Percentiles rank a stretch among this genome's conserved stretches.
These are phyloP conservation scores for Candida albicans DNA, from an alignment of 1,139 yeast genomes.

Conservation along the genomic window DNA sequence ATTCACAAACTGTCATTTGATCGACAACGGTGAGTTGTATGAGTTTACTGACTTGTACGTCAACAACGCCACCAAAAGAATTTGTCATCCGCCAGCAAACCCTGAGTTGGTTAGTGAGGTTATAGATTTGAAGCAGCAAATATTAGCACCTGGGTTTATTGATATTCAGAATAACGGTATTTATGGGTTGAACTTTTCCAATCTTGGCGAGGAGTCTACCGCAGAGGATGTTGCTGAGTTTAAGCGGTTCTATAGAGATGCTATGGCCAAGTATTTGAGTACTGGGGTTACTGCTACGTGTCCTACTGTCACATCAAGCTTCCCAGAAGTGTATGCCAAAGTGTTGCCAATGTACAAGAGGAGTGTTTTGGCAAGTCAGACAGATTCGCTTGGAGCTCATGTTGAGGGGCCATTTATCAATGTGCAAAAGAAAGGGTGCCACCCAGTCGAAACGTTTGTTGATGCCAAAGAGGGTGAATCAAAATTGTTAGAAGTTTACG, in stretches of 20 bases:
- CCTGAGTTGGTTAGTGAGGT: slow-evolving; percentile 17
- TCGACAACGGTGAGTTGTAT: slow-evolving; percentile 49
- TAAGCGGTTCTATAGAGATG: slow-evolving; percentile 38
- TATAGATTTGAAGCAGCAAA: slow-evolving; percentile 49
- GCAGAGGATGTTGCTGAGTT: slow-evolving; percentile 34
- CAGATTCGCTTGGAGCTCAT: slow-evolving; percentile 65
- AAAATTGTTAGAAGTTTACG: slow-evolving; percentile 46
- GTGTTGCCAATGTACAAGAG: slow-evolving; percentile 50
- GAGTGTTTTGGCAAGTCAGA: slow-evolving; percentile 34
- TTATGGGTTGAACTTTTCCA: slow-evolving; percentile 58
- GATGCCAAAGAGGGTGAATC: slow-evolving; percentile 43
- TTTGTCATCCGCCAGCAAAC: slow-evolving; percentile 27
- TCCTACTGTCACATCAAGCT: slow-evolving; percentile 61
- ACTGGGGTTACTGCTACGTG: slow-evolving; percentile 63
- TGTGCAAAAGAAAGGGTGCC: slow-evolving; percentile 59
- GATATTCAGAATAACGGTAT: slow-evolving; percentile 66
- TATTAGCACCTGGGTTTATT: slow-evolving; percentile 59
- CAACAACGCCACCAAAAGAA: slow-evolving; percentile 44
- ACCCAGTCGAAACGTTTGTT: slow-evolving; percentile 57
- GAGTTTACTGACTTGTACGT: slow-evolving; percentile 46
- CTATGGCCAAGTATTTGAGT: slow-evolving; percentile 48
- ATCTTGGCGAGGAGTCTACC: slow-evolving; percentile 35
- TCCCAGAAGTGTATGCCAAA: slow-evolving; percentile 51
- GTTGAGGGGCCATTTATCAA: slow-evolving; percentile 65
- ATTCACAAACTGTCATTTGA: slow-evolving; percentile 53